These are phyloP conservation scores for Acer campestre DNA, from an alignment of 345 rosid genomes.

Conservation along the genomic window DNA sequence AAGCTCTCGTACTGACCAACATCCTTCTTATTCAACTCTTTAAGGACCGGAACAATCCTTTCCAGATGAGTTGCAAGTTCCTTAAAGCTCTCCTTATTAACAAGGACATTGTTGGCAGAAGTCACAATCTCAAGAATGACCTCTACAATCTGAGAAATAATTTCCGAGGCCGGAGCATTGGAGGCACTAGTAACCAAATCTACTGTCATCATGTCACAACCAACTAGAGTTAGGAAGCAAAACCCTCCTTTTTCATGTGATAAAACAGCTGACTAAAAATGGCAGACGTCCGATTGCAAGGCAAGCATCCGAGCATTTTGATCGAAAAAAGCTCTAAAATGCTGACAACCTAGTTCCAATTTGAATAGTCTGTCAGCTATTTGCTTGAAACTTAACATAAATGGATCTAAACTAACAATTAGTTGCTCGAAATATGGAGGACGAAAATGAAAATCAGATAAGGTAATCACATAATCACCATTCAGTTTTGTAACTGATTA, in stretches of 20 bases:
- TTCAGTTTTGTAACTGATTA: constrained; percentile 3
- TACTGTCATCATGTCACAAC: constrained; percentile 38
- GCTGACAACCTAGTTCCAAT: constrained; percentile 20
- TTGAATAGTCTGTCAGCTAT: constrained; percentile 2
- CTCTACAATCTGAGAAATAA: constrained; percentile 46
- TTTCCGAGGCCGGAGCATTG: constrained; percentile 41
- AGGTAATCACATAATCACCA: background rate
- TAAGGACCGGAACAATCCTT: constrained; percentile 51
- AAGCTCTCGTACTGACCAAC: constrained; percentile 41
- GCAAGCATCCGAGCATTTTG: background rate
- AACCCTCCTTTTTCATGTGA: constrained; percentile 18
- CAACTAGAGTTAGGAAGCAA: constrained; percentile 20
- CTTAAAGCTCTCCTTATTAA: constrained; percentile 57
- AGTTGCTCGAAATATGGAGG: background rate
- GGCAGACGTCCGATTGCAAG: constrained; percentile 6
- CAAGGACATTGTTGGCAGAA: constrained; percentile 44
- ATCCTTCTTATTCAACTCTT: constrained; percentile 48
- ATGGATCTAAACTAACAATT: background rate
- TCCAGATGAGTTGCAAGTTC: constrained; percentile 51
- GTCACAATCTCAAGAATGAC: constrained; percentile 39
- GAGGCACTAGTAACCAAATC: constrained; percentile 42
- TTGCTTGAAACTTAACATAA: background rate
- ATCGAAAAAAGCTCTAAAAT: constrained; percentile 8
- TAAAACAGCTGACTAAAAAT: constrained; percentile 2
- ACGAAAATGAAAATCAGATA: background rate